phyloP scores from a whole-genome alignment of 2,329 filamentous ascomycete genomes.

The Ilyonectria sp. region DNA sequence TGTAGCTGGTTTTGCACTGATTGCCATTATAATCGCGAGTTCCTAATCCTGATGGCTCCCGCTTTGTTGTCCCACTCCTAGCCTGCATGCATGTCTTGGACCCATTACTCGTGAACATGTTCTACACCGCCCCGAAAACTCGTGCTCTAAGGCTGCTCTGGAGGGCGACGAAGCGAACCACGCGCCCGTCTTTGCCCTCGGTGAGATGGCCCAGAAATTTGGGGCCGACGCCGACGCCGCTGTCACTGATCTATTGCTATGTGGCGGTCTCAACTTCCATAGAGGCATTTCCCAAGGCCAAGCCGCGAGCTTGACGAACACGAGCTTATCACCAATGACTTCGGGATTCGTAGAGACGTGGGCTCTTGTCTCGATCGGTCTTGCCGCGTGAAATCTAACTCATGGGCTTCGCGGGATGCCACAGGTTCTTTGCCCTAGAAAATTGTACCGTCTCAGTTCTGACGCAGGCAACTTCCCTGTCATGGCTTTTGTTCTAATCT shows the following conservation, averaged over 20 bases:
- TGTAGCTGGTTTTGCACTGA: no score
- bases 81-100: background rate
- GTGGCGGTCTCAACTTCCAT: slow-evolving; percentile 46
- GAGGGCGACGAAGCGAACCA: slow-evolving; percentile 47
- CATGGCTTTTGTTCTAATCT: slow-evolving; percentile 44
- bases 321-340: slow-evolving; percentile 40
- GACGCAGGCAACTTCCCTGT: slow-evolving; percentile 39
- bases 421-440: slow-evolving; percentile 37
- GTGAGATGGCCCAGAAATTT: slow-evolving; percentile 50
- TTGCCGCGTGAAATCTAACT: slow-evolving; percentile 44
- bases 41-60: no score
- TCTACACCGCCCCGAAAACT: slow-evolving; percentile 18
- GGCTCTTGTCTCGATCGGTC: slow-evolving; percentile 44
- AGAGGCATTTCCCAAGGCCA: slow-evolving; percentile 47
- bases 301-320: slow-evolving; percentile 47
- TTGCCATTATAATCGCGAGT: no score
- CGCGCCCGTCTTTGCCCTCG: slow-evolving; percentile 46
- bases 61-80: no score
- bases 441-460: slow-evolving; percentile 39
- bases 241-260: slow-evolving; percentile 47
- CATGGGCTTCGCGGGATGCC: slow-evolving; percentile 43
- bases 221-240: slow-evolving; percentile 44
- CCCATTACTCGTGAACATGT: slow-evolving; percentile 5
- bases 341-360: slow-evolving; percentile 44
- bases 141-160: slow-evolving; percentile 28